Base-by-base conservation (phyloP, 1,284 basidiomycete species). In the Ceratobasidium sp. region DNA sequence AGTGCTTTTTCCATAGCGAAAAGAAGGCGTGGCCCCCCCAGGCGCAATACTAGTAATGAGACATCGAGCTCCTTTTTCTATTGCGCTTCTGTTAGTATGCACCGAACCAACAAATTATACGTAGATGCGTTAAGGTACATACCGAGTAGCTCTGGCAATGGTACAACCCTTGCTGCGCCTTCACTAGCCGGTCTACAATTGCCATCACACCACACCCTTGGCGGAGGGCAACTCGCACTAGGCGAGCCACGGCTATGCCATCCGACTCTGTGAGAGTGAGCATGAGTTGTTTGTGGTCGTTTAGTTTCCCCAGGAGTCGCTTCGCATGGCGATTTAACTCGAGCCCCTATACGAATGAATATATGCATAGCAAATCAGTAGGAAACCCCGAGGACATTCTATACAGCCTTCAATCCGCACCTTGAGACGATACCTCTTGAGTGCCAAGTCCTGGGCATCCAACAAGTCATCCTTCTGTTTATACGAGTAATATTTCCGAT, bases 201-300 rank as follows among this genome's bases (percentile, higher is more conserved):
- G 61, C 27, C 61, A 24, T 4, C 14, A 27, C 19, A 9, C 61
- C 39, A 41, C 34, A 16, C 7, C 41, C 41, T 8, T 63, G 16
- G 6, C n/a, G 34, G 13, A 63, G 24, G 7, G 61, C 61, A 14
- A 29, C 27, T 46, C 27, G 61, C 13, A 63, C 24, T 6, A 63
- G 16, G 1, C 61, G 37, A 14, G 34, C 37, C 16, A 46, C 61
- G 9, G 39, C 34, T 4, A 46, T n/a, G 5, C 46, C 37, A 24
- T 63, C 61, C 9, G 39, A 63, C 16, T 43, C 37, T 8, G 39
- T 19, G 6, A 63, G 16, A 19, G 61, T 2, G 27, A 43, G 8
- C 61, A 63, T 63, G 6, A 63, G 61, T 27, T 29, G 61, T 27
- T 63, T 63, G 22, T 63, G 61, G 24, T 63, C 39, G 24, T 16